These are phyloP conservation scores for Cryphonectria naterciae DNA, from an alignment of 2,329 filamentous ascomycete genomes.

Conservation along the genomic window DNA sequence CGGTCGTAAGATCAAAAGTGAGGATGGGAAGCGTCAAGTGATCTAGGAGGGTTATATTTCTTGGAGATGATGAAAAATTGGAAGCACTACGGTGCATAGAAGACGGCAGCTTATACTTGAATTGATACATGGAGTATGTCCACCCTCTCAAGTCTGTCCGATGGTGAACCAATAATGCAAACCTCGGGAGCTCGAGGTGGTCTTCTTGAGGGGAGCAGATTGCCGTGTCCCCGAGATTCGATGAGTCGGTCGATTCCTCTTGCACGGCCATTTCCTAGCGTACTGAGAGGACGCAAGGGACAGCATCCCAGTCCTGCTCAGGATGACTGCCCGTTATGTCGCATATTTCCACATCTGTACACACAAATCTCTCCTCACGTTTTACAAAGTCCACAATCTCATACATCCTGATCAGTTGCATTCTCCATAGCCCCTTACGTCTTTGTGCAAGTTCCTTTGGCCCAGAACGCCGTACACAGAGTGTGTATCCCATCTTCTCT, in stretches of 20 bases:
- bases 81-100: not conserved
- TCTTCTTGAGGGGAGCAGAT: not conserved
- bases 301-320: not conserved
- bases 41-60: not conserved
- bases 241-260: not conserved
- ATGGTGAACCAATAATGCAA: not conserved
- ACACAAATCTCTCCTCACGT: not conserved
- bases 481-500: not conserved
- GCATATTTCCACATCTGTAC: not conserved
- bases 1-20: not conserved
- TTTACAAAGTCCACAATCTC: not conserved
- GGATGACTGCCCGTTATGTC: not conserved
- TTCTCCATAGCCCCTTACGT: not conserved
- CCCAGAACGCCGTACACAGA: not conserved
- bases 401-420: not conserved
- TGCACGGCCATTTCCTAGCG: not conserved
- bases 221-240: no score
- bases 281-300: not conserved
- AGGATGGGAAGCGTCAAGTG: not conserved
- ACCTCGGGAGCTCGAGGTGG: not conserved
- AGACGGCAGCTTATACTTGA: not conserved
- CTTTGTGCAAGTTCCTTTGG: not conserved
- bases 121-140: not conserved
- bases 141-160: not conserved
- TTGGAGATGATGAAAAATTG: not conserved